Percentiles rank a stretch among this genome's conserved stretches.
Evolutionary conservation across 306 rosid genomes (phyloP).

Genomic region (Quercus suber): DNA sequence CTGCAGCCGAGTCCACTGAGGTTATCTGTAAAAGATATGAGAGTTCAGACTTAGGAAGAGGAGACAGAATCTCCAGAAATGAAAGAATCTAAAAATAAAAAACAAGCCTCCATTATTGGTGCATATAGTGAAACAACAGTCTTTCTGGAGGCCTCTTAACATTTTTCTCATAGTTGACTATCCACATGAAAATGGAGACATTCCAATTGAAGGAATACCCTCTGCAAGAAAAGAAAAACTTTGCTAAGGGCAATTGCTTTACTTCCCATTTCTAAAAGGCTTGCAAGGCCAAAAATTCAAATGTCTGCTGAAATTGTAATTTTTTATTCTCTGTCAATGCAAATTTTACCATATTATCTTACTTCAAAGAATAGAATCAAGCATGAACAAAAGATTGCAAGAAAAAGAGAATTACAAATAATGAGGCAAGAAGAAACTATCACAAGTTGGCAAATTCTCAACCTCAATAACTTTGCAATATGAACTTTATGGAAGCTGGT

Average conservation of each 20-base stretch:
- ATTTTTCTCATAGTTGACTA: conserved; percentile 70
- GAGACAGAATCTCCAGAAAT: conserved; percentile 10
- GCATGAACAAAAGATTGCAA: neutral
- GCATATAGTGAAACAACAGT: conserved; percentile 11
- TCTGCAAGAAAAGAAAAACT: conserved; percentile 46
- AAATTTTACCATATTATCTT: neutral
- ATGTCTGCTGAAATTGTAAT: neutral
- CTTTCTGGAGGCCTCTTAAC: conserved; percentile 34
- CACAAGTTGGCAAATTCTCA: neutral
- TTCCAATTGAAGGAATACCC: conserved; percentile 89
- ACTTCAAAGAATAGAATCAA: neutral
- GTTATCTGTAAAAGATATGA: conserved; percentile 49
- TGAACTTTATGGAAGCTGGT: neutral
- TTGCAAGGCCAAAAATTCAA: neutral
- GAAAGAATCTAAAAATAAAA: neutral
- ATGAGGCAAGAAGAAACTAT: too few species aligned
- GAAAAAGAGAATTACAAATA: too few species aligned
- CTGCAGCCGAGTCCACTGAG: conserved; percentile 62
- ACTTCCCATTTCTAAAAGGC: conserved; percentile 4
- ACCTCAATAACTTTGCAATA: neutral
- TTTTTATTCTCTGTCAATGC: neutral
- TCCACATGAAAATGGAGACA: conserved; percentile 95
- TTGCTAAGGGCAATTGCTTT: conserved; percentile 7
- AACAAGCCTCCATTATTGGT: neutral
- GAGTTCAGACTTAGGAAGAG: conserved; percentile 19